These are phyloP conservation scores for Paraphoma chrysanthemicola DNA, from an alignment of 2,329 filamentous ascomycete species.

Conservation along the genomic window DNA sequence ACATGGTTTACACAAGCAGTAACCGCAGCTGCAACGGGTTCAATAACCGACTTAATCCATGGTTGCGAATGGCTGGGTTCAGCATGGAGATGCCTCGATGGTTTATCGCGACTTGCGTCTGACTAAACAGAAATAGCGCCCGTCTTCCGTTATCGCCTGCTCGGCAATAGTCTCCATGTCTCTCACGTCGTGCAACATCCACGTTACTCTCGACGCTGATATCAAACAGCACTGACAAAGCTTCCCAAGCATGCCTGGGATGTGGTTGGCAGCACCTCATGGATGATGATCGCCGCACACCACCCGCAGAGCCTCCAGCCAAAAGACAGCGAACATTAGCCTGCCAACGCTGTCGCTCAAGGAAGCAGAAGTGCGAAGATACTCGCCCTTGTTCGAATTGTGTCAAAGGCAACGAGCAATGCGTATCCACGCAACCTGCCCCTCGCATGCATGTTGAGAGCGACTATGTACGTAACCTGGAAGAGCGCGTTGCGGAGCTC, in stretches of 20 bases:
- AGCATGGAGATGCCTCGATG: too few relatives aligned
- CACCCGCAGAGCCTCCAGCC: conserved; percentile 11
- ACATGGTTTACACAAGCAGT: too few relatives aligned
- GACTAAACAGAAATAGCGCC: background rate
- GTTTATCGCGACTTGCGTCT: background rate
- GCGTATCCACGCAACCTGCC: conserved; percentile 44
- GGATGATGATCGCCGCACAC: conserved; percentile 10
- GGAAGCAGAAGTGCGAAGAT: conserved; percentile 35
- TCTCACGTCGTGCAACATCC: background rate
- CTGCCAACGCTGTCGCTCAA: conserved; percentile 56
- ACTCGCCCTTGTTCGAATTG: conserved; percentile 60
- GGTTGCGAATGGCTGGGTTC: too few relatives aligned
- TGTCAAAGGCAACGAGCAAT: conserved; percentile 78
- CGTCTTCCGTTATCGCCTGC: background rate
- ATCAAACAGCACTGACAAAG: too few relatives aligned
- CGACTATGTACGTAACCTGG: conserved; percentile 25
- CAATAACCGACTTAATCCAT: too few relatives aligned
- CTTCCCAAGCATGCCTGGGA: background rate
- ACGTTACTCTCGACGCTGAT: too few relatives aligned
- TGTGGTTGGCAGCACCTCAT: background rate
- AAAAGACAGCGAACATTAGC: conserved; percentile 53
- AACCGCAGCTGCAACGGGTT: too few relatives aligned
- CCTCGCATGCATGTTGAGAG: conserved; percentile 15
- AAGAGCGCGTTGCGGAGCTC: conserved; percentile 22
- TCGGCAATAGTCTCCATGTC: background rate